Evolutionary conservation across 306 rosid genomes (phyloP), one percentile per base, ranked within the genome.

Genomic region (Elaeagnus macrophylla): DNA sequence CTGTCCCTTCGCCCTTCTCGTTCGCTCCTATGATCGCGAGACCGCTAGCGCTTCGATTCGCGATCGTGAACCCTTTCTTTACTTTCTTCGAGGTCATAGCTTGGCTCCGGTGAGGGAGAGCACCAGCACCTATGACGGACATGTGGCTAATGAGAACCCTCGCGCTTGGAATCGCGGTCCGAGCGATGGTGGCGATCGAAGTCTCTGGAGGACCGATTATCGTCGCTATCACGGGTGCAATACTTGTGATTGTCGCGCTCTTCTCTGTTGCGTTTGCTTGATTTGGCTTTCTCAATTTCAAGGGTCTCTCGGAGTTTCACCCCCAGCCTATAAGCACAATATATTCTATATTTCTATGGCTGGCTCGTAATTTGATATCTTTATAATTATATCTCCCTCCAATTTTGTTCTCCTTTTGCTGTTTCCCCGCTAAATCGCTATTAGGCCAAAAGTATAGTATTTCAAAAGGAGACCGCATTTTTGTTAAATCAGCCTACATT

Each of bases 231-330:
- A 10, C 65, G 70, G 57, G 40, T 35, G 57, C 47, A 67, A 44
- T 74, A 60, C 60, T 68, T 68, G 48, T 59, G 56, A 37, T 74
- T 60, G 57, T 74, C 67, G 20, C 78, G 77, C 1, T 77, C 84
- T 6, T 79, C 84, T 16, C 89, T 58, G 44, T 63, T 67, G 51
- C 81, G 74, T 75, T 72, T 83, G 67, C 56, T 68, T 9, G 88
- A 60, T 74, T 72, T 83, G 9, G 76, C 85, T 68, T 72, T 75
- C 57, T 85, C 95, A 95, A 89, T 86, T 72, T 49, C 54, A 62
- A 80, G 79, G 91, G 82, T 67, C 80, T 67, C 42, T 60, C 71
- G n/a, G n/a, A n/a, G n/a, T n/a, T n/a, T n/a, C n/a, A n/a, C n/a
- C n/a, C n/a, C n/a, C n/a, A n/a, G n/a, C n/a, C n/a, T n/a, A n/a